Evolutionary conservation across 768 basidiomycete genomes (phyloP).

Genomic region (Filobasidium wieringae): DNA sequence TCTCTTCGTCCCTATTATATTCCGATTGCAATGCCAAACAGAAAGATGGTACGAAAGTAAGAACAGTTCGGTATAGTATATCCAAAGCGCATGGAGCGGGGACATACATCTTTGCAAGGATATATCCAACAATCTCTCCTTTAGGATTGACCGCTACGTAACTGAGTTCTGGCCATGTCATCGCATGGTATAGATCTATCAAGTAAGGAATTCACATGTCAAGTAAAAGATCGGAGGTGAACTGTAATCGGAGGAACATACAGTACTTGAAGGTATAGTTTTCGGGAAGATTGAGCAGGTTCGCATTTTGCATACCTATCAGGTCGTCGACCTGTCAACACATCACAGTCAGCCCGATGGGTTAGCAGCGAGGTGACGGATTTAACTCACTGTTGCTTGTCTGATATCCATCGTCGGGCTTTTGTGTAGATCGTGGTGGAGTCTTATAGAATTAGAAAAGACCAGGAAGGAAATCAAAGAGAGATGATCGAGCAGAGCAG

Average conservation of each 20-base stretch:
- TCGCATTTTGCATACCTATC: slow-evolving; percentile 84
- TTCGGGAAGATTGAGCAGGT: slow-evolving; percentile 84
- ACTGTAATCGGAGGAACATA: slow-evolving; percentile 41
- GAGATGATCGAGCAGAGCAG: too few species aligned
- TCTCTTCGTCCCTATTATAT: slow-evolving; percentile 46
- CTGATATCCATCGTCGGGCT: slow-evolving; percentile 43
- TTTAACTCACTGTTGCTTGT: slow-evolving; percentile 38
- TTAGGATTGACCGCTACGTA: slow-evolving; percentile 84
- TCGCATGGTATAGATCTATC: slow-evolving; percentile 71
- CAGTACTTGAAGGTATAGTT: slow-evolving; percentile 57
- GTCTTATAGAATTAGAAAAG: too few species aligned
- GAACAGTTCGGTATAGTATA: not conserved
- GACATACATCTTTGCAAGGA: slow-evolving; percentile 83
- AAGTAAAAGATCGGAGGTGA: not conserved
- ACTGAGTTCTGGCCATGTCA: slow-evolving; percentile 88
- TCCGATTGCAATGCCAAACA: not conserved
- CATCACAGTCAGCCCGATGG: not conserved
- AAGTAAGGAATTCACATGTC: too few species aligned
- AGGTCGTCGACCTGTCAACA: slow-evolving; percentile 64
- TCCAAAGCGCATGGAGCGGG: not conserved
- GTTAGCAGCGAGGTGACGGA: too few species aligned
- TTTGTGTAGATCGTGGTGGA: too few species aligned
- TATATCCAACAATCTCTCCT: slow-evolving; percentile 85
- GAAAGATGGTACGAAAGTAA: not conserved
- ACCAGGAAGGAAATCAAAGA: too few species aligned